Base-by-base conservation (phyloP, 495 filamentous ascomycete species). In the Parathielavia hyrcaniae region DNA sequence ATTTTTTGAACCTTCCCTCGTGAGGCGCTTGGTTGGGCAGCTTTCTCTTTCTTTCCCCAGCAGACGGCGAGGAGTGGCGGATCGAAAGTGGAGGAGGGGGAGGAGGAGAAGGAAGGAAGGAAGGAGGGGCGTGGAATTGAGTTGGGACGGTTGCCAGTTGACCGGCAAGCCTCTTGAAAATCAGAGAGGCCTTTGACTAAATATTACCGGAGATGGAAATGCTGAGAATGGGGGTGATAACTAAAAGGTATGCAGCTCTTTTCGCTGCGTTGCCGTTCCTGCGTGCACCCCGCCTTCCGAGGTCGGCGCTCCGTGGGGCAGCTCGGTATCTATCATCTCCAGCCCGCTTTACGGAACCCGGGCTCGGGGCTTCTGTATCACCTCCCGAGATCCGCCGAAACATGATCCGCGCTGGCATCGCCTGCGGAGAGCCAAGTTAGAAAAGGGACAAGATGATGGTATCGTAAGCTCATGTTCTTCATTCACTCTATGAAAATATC, bases 231-330 rank as follows among this genome's bases (percentile, higher is more conserved):
- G 20, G 22, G 4, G 38, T 2, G n/a, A 11, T 32, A 38, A 36
- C 38, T 10, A 36, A 13, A n/a, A n/a, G n/a, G n/a, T n/a, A n/a
- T 9, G 64, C 62, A 58, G 55, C 62, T 61, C 55, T 41, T n/a
- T 61, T 50, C 16, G 36, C 34, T 47, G 39, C 39, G 14, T 56
- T 60, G 60, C 65, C 50, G 19, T 44, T 39, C 9, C 50, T 30
- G 38, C 22, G 20, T 38, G 22, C 26, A 40, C 65, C 67, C 67
- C 66, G 60, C 67, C 64, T 64, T 70, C 67, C 66, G 67, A 68
- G 53, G 61, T 70, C 67, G 67, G 66, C 63, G 32, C 52, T 26
- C 53, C 19, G 44, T 41, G 45, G 46, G 44, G 45, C 5, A 20
- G 38, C 47, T 50, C 55, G 46, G 46, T 10, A 34, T 41, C 23